Conservation (phyloP, 495 filamentous ascomycete genomes). For the Penicillium crystallinum region DNA sequence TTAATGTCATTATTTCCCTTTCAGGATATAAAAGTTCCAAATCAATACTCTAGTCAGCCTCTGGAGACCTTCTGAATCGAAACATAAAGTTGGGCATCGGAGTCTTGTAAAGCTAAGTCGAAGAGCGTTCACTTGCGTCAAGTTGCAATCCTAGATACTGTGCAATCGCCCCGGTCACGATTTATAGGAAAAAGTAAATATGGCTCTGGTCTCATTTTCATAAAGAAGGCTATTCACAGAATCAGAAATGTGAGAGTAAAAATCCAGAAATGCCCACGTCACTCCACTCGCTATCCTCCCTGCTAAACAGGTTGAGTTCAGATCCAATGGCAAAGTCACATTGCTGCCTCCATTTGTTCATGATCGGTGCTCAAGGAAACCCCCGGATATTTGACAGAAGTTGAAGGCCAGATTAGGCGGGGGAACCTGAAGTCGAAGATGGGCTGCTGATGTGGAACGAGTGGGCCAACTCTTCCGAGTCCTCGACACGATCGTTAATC, state of each 20-base stretch:
- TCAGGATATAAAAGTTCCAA: too few species aligned
- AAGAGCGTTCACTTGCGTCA: background rate
- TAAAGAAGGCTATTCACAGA: background rate
- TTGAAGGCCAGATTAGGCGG: background rate
- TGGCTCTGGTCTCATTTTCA: background rate
- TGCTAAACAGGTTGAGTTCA: background rate
- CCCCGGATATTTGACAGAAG: background rate
- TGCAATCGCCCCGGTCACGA: background rate
- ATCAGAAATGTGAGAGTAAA: too few species aligned
- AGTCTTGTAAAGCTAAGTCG: background rate
- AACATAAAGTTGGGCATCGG: too few species aligned
- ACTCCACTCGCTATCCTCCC: background rate
- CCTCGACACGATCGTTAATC: slow-evolving; percentile 23
- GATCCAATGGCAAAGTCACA: background rate
- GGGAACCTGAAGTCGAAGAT: background rate
- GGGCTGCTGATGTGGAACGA: background rate
- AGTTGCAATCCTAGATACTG: background rate
- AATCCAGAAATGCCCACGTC: background rate
- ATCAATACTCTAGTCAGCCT: too few species aligned
- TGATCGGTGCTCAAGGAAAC: background rate
- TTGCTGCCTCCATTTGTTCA: background rate
- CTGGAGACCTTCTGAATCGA: too few species aligned
- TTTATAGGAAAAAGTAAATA: background rate
- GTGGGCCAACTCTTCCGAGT: slow-evolving; percentile 3
- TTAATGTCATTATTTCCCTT: background rate